phyloP scores from a whole-genome alignment of 176 grass and related monocot species.

The Oryza brachyantha region DNA sequence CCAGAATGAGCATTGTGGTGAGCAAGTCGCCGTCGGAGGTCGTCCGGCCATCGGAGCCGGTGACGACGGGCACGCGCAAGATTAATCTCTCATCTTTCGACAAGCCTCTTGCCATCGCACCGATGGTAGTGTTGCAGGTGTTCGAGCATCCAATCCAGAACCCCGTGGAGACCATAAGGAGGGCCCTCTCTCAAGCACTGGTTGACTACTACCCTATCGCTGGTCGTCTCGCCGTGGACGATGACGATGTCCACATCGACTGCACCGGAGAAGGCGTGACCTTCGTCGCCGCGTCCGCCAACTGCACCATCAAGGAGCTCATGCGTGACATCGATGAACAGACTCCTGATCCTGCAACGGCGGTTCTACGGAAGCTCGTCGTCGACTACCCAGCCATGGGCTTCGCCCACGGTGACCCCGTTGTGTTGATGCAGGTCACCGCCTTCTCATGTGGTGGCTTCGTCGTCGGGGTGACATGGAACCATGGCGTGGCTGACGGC shows the following conservation, averaged over 20 bases:
- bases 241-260: background rate
- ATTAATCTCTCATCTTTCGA: background rate
- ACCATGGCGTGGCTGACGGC: slow-evolving; percentile 1
- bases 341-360: too few species aligned
- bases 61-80: background rate
- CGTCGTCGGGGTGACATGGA: slow-evolving; percentile 31
- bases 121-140: background rate
- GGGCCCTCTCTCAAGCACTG: background rate
- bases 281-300: background rate
- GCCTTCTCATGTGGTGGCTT: slow-evolving; percentile 30
- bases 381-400: background rate
- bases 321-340: too few species aligned
- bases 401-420: background rate
- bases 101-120: background rate
- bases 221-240: background rate
- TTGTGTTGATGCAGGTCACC: slow-evolving; percentile 30
- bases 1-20: background rate
- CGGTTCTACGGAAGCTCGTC: background rate
- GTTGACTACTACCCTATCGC: background rate
- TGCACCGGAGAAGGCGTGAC: slow-evolving; percentile 1
- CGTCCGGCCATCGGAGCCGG: background rate
- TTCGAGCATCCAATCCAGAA: background rate
- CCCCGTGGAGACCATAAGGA: background rate
- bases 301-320: background rate
- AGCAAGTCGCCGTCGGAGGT: background rate